These are phyloP conservation scores for Macadamia tetraphylla DNA, from an alignment of 164 flowering plant genomes.

Conservation along the genomic window DNA sequence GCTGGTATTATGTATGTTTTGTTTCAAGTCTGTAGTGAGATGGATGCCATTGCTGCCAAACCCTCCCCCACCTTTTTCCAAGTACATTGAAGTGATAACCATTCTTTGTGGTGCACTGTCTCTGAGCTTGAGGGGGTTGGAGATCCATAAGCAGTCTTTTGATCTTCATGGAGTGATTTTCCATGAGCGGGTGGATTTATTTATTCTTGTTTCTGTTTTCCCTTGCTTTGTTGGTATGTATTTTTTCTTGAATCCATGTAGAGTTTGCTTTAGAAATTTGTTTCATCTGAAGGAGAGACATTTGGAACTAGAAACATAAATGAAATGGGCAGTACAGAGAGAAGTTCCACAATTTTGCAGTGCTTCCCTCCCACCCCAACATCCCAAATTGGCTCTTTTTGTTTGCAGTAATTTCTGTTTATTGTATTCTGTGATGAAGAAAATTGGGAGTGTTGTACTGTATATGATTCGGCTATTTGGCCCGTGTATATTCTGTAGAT, in stretches of 20 bases:
- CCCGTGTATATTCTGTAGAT: too few relatives aligned
- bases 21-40: constrained; percentile 11
- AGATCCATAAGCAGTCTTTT: constrained; percentile 20
- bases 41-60: not conserved
- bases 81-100: not conserved
- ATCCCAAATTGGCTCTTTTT: too few relatives aligned
- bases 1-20: constrained; percentile 3
- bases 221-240: constrained; percentile 22
- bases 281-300: constrained; percentile 24
- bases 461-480: too few relatives aligned
- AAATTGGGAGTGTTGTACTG: too few relatives aligned
- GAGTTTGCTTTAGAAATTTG: constrained; percentile 32
- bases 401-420: too few relatives aligned
- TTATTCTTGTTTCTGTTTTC: constrained; percentile 31
- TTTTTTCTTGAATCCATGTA: constrained; percentile 28
- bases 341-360: constrained; percentile 14
- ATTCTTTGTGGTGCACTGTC: constrained; percentile 3
- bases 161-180: constrained; percentile 18
- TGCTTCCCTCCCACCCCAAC: too few relatives aligned
- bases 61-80: constrained; percentile 13
- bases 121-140: constrained; percentile 2
- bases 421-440: too few relatives aligned
- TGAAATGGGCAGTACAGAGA: constrained; percentile 1
- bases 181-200: constrained; percentile 28
- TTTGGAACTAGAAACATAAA: constrained; percentile 17